Evolutionary conservation across 139 green algal species (phyloP), one percentile per base, ranked within the genome.

Genomic region (Chlorella ohadii): DNA sequence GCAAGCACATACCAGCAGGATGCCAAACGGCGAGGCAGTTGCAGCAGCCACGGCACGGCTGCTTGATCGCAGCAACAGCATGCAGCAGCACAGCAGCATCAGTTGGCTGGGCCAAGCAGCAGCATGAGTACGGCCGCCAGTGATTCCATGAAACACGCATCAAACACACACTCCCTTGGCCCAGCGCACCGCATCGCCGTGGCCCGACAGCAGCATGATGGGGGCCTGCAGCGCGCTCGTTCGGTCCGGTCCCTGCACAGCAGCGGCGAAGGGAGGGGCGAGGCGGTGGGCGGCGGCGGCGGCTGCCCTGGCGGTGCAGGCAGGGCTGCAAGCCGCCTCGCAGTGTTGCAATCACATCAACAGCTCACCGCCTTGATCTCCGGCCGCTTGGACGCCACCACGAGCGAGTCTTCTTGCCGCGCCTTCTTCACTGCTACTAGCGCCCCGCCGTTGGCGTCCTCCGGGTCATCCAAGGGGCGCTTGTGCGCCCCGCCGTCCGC

Each of bases 121-220:
- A 4, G 51, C 51, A 59, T 13, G 51, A 59, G 51, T 23, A 59
- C 12, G 15, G 15, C 51, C 2, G 51, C 51, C 44, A 6, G 6
- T 51, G 44, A 22, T 20, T 59, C 11, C 51, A 59, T 59, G 51
- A 6, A 16, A 11, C 44, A 16, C 51, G 12, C 15, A 3, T 2
- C 51, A 22, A 59, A 9, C 11, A 2, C 51, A 2, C 51, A 20
- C 11, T 22, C 12, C 51, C 51, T 59, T 23, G 15, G 3, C 22
- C 9, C 51, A 22, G 34, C 70, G 39, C 70, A 77, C 70, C 70
- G 70, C 70, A 17, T 89, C 93, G 0, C n/a, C 89, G 85, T 99
- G 96, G 41, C 96, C 96, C 4, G 88, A 89, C 5, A 98, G 90
- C 74, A 95, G 91, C 90, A 99, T 96, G 65, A 93, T 99, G 5